Percentiles rank a stretch among this genome's conserved stretches.
Conservation (phyloP, 176 grass and related monocot genomes). For the Paspalum vaginatum region DNA sequence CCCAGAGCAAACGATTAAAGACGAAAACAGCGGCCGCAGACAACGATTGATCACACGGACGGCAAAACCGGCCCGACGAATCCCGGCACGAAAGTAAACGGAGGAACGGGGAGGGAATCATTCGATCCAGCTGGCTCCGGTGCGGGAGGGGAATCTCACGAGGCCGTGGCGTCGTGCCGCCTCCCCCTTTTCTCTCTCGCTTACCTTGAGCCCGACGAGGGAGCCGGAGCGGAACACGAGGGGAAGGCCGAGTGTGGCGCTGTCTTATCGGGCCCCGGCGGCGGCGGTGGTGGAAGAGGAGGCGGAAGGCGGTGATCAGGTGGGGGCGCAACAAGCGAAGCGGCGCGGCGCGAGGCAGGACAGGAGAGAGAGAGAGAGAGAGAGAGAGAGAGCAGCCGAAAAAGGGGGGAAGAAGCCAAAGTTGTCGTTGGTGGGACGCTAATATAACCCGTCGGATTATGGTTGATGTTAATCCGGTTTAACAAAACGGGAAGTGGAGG, state of each 20-base stretch:
- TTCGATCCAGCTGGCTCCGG: conserved; percentile 25
- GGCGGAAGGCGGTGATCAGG: conserved; percentile 34
- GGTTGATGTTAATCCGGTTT: conserved; percentile 45
- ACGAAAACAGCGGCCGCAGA: neutral
- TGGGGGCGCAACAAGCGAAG: neutral
- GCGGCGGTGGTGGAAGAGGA: neutral
- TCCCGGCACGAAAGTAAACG: neutral
- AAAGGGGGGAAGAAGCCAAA: conserved; percentile 33
- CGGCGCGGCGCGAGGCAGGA: neutral
- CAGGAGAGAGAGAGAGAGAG: no score
- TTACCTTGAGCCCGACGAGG: neutral
- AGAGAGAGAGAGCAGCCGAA: no score
- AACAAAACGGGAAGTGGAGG: conserved; percentile 28
- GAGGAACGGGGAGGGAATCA: neutral
- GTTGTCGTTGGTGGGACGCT: conserved; percentile 28
- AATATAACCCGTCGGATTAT: conserved; percentile 19
- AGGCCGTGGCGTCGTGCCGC: neutral
- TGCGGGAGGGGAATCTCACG: neutral
- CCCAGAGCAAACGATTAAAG: neutral
- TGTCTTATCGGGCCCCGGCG: conserved; percentile 17
- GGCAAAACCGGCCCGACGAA: neutral
- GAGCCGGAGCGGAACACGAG: neutral
- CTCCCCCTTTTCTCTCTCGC: neutral
- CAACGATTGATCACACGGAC: neutral
- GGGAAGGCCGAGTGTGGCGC: neutral